Base-by-base conservation (phyloP, 2,329 filamentous ascomycete species). In the Colletotrichum destructivum region DNA sequence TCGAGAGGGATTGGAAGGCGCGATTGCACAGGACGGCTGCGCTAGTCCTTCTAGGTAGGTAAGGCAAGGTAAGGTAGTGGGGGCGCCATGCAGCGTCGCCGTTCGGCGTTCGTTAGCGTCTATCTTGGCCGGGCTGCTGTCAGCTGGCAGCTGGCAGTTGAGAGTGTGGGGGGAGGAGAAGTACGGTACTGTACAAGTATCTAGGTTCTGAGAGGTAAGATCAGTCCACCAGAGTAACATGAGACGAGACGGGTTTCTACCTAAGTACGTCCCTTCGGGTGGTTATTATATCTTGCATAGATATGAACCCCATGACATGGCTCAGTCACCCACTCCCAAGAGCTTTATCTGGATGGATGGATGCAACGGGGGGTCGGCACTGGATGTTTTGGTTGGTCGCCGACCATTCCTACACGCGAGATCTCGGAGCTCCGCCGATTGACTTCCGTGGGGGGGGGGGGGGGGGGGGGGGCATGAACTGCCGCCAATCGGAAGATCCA, bases 381-480 rank as follows among this genome's bases (percentile, higher is more conserved):
- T 46, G 60, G 13, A 9, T 44, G 15, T 49, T 44, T 46, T 71
- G 57, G 69, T 68, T 62, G 64, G 69, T 68, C 64, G 62, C 64
- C 38, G 64, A 52, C 44, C 68, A 62, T 67, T 35, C 62, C 49
- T 42, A 57, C 52, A 51, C 16, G 8, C 9, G 16, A 26, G n/a
- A 31, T 42, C 21, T 52, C 35, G 49, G n/a, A 16, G 51, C 26
- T 35, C 16, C 44, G 44, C 44, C 44, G 44, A 46, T n/a, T 35
- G 31, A 35, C 31, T 35, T 35, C 7, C 31, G 31, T 8, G 44
- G 44, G 7, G 6, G 18, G 16, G 44, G 31, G 44, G 44, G 7
- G 6, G 18, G 16, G 44, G 18, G 2, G 16, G 18, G 16, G 44
- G 44, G 16, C 7, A n/a, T 18, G 16, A 46, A n/a, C 44, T 7